Evolutionary conservation across 164 flowering plant genomes (phyloP), one percentile per base, ranked within the genome.

Genomic region (Amborella trichopoda): DNA sequence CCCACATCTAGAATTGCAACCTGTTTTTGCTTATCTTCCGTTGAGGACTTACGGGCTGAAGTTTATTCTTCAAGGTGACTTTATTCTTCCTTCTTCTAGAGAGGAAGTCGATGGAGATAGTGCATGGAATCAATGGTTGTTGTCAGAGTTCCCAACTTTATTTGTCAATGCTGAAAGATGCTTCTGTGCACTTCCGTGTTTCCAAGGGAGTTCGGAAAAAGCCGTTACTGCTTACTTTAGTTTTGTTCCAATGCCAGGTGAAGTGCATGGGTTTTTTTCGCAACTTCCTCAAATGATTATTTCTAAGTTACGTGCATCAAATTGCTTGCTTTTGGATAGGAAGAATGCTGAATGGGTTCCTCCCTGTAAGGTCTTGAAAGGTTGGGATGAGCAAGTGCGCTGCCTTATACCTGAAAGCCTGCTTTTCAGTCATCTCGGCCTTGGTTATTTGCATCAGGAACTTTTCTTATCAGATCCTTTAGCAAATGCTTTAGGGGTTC

Each of bases 21-120:
- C 95, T 44, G 96, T 84, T 38, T 91, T 91, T 80, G 80, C 99
- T 27, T 87, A 75, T 74, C 96, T 91, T 65, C 99, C 96, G 33
- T 51, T 91, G 36, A 74, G 99, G 61, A 78, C 80, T 3, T 91
- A 87, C 68, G 99, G 99, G 21, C 61, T 91, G 50, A 91, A 87
- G 62, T 84, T 91, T 65, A 87, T 87, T 55, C 76, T 91, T 27
- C 99, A 91, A 62, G 99, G 94, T 42, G 96, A 87, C 68, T 91
- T 91, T 67, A 70, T 81, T 61, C 78, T 91, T 46, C 93, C 99
- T 44, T 87, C 99, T 27, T 91, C 99, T 23, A 71, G 99, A 58
- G 99, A 91, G 70, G 99, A 82, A 65, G 96, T 91, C 48, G 96
- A 87, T 61, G 93, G 72, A 30, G 67, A 81, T 65, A 84, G 89